A percentile compares a stretch with the other conserved stretches of the same genome.
These are phyloP conservation scores for Terfezia claveryi DNA, from an alignment of 495 filamentous ascomycete genomes.

Conservation along the genomic window DNA sequence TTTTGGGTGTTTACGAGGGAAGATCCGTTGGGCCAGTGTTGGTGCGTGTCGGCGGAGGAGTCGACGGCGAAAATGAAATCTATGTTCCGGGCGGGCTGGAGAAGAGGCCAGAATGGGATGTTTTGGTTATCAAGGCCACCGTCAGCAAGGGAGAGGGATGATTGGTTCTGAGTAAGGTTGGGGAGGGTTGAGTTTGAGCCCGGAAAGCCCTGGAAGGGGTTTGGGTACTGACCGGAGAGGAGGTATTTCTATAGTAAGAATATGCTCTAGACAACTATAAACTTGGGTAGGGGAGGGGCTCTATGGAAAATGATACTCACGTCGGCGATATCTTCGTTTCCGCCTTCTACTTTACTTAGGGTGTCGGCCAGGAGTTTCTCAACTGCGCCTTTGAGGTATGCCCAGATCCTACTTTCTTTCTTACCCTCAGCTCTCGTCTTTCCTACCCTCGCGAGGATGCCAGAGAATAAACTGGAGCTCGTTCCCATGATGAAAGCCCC, in stretches of 20 bases:
- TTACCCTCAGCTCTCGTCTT: background rate
- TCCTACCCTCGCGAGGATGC: conserved; percentile 1
- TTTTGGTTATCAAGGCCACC: conserved; percentile 27
- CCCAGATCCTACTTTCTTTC: too few species aligned
- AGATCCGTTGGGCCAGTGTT: conserved; percentile 25
- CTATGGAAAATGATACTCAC: conserved; percentile 1
- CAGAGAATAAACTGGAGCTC: conserved; percentile 22
- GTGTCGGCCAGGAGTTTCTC: too few species aligned
- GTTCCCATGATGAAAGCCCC: conserved; percentile 30
- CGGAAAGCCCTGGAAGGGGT: conserved; percentile 25
- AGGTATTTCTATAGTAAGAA: background rate
- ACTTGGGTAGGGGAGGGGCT: background rate
- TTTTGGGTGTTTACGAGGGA: conserved; percentile 23
- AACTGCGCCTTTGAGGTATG: too few species aligned
- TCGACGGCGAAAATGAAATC: conserved; percentile 28
- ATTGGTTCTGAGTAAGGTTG: conserved; percentile 16
- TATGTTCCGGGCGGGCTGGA: conserved; percentile 22
- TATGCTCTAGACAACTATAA: background rate
- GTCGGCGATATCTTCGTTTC: conserved; percentile 9
- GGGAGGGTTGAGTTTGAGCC: background rate
- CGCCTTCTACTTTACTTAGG: background rate
- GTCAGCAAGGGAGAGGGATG: conserved; percentile 22
- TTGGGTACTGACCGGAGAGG: conserved; percentile 18
- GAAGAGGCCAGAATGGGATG: conserved; percentile 27
- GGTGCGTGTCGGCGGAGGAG: conserved; percentile 23